Conservation (phyloP, 805 yeast species). For the Suhomyces faveliae region DNA sequence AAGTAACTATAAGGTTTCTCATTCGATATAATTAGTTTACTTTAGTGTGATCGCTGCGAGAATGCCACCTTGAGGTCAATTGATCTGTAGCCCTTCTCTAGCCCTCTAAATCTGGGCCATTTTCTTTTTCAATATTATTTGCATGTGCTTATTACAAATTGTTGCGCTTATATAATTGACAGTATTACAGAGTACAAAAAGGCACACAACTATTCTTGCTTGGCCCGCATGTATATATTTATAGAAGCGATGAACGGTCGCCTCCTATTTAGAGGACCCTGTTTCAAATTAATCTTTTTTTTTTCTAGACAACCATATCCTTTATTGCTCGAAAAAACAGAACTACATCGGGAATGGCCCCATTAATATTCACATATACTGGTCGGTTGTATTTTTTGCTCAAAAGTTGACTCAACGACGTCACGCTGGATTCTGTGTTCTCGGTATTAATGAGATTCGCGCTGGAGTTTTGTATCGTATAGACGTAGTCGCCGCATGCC, state of each 20-base stretch:
- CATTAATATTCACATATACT: slow-evolving; percentile 31
- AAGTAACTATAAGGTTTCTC: too few species aligned
- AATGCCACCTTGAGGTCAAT: not conserved
- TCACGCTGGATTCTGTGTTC: slow-evolving; percentile 15
- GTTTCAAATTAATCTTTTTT: not conserved
- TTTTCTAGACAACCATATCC: too few species aligned
- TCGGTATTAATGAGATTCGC: slow-evolving; percentile 18
- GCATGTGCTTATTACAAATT: not conserved
- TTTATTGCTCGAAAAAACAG: not conserved
- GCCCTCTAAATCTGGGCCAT: too few species aligned
- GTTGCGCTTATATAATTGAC: not conserved
- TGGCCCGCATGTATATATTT: not conserved
- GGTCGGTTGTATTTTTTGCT: slow-evolving; percentile 26
- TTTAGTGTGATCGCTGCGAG: not conserved
- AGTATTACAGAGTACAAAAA: not conserved
- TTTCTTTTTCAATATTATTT: not conserved
- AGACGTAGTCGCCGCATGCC: slow-evolving; percentile 28
- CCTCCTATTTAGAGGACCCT: not conserved
- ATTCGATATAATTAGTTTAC: not conserved
- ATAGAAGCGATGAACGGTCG: not conserved
- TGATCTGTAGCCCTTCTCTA: not conserved
- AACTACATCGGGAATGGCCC: slow-evolving; percentile 9
- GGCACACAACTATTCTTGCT: too few species aligned
- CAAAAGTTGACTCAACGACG: slow-evolving; percentile 23
- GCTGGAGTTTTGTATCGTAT: slow-evolving; percentile 26